phyloP scores from a whole-genome alignment of 2,329 filamentous ascomycete species.

The Sarocladium brachiariae region DNA sequence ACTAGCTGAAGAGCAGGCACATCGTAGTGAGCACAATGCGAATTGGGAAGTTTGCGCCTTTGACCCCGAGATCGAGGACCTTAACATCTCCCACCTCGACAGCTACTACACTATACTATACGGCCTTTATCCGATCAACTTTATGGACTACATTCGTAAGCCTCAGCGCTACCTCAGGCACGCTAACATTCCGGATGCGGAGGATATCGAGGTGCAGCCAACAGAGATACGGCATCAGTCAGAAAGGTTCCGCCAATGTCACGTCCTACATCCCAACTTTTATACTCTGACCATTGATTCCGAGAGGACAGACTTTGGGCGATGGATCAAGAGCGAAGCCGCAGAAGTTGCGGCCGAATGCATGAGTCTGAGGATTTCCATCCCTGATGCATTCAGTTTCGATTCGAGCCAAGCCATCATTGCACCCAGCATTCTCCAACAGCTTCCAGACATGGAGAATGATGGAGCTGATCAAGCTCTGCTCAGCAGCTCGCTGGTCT shows the following conservation, averaged over 20 bases:
- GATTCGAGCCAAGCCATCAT: constrained; percentile 20
- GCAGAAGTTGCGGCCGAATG: constrained; percentile 76
- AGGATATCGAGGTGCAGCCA: constrained; percentile 72
- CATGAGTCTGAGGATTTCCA: constrained; percentile 50
- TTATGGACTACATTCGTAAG: constrained; percentile 80
- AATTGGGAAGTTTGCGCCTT: constrained; percentile 60
- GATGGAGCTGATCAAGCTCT: constrained; percentile 31
- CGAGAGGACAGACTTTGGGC: constrained; percentile 67
- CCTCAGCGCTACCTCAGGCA: constrained; percentile 72
- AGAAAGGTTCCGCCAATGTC: constrained; percentile 64
- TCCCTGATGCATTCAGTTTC: constrained; percentile 18
- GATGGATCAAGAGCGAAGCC: constrained; percentile 74
- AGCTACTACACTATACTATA: constrained; percentile 79
- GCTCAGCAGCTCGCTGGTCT: constrained; percentile 30
- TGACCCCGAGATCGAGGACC: constrained; percentile 55
- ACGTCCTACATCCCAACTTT: constrained; percentile 78
- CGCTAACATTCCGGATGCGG: constrained; percentile 60
- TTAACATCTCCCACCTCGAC: constrained; percentile 58
- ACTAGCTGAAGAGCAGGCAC: constrained; percentile 25
- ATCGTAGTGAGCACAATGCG: constrained; percentile 28
- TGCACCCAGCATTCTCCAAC: constrained; percentile 18
- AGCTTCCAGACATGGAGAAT: constrained; percentile 22
- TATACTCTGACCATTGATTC: constrained; percentile 73
- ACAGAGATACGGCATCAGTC: constrained; percentile 70
- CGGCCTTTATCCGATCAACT: constrained; percentile 77